Conservation (phyloP, 257 asterid genomes). For the Przewalskia tangutica region DNA sequence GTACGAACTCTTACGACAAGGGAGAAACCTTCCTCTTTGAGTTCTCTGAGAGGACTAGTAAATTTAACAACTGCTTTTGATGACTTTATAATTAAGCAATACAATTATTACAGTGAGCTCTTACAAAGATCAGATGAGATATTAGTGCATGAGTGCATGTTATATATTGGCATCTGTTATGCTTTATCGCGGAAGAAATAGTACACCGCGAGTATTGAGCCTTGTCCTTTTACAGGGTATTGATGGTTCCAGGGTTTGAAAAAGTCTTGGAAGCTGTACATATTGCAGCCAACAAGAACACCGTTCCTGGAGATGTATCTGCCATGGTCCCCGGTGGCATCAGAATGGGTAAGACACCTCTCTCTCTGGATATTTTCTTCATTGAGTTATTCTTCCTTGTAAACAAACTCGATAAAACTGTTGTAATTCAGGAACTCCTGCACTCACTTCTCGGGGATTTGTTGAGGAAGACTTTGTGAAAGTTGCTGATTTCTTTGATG, state of each 20-base stretch:
- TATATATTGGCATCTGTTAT: background rate
- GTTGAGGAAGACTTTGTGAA: constrained; percentile 16
- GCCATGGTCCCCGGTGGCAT: constrained; percentile 99
- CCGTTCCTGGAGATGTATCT: constrained; percentile 98
- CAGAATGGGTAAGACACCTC: constrained; percentile 67
- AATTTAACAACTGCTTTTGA: background rate
- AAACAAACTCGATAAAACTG: background rate
- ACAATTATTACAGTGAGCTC: background rate
- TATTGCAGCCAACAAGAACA: constrained; percentile 94
- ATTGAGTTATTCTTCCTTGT: background rate
- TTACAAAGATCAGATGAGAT: background rate
- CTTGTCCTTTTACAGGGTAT: constrained; percentile 51
- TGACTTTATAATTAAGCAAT: background rate
- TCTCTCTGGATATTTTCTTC: background rate
- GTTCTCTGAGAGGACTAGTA: background rate
- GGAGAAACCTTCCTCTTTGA: background rate
- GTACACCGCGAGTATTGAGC: background rate
- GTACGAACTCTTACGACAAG: background rate
- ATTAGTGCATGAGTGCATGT: background rate
- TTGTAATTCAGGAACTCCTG: constrained; percentile 64
- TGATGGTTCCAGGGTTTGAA: constrained; percentile 98
- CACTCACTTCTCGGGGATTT: constrained; percentile 86
- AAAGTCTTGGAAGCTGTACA: constrained; percentile 87
- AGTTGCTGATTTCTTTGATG: constrained; percentile 84
- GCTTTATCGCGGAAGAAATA: background rate